A percentile compares a stretch with the other conserved stretches of the same genome.
These are phyloP conservation scores for Fusarium nodosum DNA, from an alignment of 2,329 filamentous ascomycete species.

Conservation along the genomic window DNA sequence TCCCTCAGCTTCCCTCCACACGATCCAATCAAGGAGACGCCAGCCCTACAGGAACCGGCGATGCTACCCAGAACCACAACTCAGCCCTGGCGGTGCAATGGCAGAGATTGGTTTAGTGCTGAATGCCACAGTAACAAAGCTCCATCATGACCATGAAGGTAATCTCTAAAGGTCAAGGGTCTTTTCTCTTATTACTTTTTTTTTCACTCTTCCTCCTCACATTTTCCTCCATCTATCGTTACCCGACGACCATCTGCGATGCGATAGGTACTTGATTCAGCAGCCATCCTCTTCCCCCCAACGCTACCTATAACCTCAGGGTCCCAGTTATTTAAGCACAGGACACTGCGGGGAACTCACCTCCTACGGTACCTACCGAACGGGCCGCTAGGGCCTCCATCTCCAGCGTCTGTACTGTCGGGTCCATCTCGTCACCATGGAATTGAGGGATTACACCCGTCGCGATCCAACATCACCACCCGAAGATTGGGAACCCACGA, in stretches of 20 bases:
- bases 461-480: conserved; percentile 28
- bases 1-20: conserved; percentile 31
- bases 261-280: background rate
- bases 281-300: background rate
- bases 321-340: conserved; percentile 19
- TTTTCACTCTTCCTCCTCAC: background rate
- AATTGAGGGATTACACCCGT: conserved; percentile 38
- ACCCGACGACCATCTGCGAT: background rate
- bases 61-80: conserved; percentile 22
- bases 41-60: conserved; percentile 38
- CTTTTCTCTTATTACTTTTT: conserved; percentile 10
- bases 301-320: conserved; percentile 1
- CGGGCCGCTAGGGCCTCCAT: conserved; percentile 37
- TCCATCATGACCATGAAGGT: conserved; percentile 19
- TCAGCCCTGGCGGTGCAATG: conserved; percentile 28
- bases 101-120: conserved; percentile 36
- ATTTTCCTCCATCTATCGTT: background rate
- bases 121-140: conserved; percentile 27
- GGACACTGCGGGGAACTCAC: conserved; percentile 35
- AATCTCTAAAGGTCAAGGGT: conserved; percentile 8
- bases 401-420: background rate
- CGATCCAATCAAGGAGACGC: conserved; percentile 32
- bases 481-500: conserved; percentile 35
- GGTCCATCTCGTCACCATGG: conserved; percentile 28
- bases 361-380: conserved; percentile 7